A percentile compares a stretch with the other conserved stretches of the same genome.
phyloP scores from a whole-genome alignment of 139 green algal species.

The Coelastrella sp. region DNA sequence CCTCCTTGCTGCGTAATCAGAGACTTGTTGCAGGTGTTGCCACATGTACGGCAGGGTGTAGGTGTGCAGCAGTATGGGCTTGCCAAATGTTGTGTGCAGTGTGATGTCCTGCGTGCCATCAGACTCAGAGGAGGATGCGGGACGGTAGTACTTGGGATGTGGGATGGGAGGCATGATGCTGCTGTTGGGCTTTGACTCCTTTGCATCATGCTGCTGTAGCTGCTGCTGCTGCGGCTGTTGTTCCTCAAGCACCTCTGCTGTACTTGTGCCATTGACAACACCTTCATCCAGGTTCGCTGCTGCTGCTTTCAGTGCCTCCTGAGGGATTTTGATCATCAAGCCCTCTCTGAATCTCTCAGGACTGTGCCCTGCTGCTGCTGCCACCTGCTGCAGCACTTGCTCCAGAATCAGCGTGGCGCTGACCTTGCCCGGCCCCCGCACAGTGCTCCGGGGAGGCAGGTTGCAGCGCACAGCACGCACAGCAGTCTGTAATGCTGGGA shows the following conservation, averaged over 20 bases:
- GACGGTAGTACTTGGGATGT: conserved; percentile 37
- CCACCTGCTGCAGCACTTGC: conserved; percentile 31
- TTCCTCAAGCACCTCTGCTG: not conserved
- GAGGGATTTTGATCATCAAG: conserved; percentile 21
- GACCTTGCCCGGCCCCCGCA: conserved; percentile 33
- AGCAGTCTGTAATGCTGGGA: not conserved
- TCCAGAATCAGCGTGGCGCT: conserved; percentile 11
- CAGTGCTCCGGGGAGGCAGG: conserved; percentile 26
- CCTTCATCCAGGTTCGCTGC: not conserved
- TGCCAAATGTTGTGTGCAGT: not conserved
- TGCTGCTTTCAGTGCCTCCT: not conserved
- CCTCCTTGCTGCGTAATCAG: not conserved
- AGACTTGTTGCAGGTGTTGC: conserved; percentile 6
- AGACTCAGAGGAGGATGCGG: not conserved
- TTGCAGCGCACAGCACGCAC: conserved; percentile 19
- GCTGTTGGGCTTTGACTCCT: not conserved
- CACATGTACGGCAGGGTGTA: conserved; percentile 50
- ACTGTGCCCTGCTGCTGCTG: not conserved
- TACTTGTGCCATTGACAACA: not conserved
- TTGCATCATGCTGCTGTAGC: not conserved
- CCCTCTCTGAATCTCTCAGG: not conserved
- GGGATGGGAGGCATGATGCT: not conserved
- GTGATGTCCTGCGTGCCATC: not conserved
- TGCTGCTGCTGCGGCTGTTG: not conserved
- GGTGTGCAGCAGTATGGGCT: conserved; percentile 9